Percentiles rank a stretch among this genome's conserved stretches.
These are phyloP conservation scores for Apostasia shenzhenica DNA, from an alignment of 106 monocot genomes.

Conservation along the genomic window DNA sequence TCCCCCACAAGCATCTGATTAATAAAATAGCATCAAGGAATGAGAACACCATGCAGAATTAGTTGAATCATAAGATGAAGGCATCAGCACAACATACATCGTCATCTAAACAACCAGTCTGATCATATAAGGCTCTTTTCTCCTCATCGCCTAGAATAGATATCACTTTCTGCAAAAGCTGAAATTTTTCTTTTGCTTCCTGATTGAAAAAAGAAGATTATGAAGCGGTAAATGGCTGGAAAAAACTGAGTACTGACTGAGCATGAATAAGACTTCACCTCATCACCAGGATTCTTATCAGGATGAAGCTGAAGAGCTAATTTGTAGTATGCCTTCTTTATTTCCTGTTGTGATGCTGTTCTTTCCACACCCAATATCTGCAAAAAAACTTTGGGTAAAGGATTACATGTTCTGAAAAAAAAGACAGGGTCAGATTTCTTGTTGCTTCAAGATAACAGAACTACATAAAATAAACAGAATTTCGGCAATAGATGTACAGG, in stretches of 20 bases:
- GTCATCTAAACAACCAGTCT: slow-evolving; percentile 87
- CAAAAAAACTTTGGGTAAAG: background rate
- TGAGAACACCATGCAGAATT: background rate
- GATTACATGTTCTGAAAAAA: background rate
- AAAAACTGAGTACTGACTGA: background rate
- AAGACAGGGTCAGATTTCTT: background rate
- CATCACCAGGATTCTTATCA: slow-evolving; percentile 96
- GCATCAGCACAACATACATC: slow-evolving; percentile 33
- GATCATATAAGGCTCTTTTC: slow-evolving; percentile 90
- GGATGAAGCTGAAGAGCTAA: slow-evolving; percentile 95
- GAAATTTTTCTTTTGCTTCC: slow-evolving; percentile 99
- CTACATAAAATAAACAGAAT: too few relatives aligned
- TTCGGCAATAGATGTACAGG: too few relatives aligned
- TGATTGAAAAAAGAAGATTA: slow-evolving; percentile 14
- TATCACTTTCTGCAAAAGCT: slow-evolving; percentile 92
- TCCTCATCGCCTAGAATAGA: slow-evolving; percentile 94
- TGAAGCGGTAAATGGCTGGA: background rate
- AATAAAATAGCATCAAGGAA: slow-evolving; percentile 1
- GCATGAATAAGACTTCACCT: slow-evolving; percentile 29
- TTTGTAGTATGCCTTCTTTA: slow-evolving; percentile 95
- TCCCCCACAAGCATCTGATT: slow-evolving; percentile 67
- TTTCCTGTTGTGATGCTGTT: slow-evolving; percentile 84
- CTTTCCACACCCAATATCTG: slow-evolving; percentile 93
- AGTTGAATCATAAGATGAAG: background rate
- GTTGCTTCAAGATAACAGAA: too few relatives aligned